Evolutionary conservation across 139 green algal species (phyloP).

Genomic region (Chlorella vulgaris): DNA sequence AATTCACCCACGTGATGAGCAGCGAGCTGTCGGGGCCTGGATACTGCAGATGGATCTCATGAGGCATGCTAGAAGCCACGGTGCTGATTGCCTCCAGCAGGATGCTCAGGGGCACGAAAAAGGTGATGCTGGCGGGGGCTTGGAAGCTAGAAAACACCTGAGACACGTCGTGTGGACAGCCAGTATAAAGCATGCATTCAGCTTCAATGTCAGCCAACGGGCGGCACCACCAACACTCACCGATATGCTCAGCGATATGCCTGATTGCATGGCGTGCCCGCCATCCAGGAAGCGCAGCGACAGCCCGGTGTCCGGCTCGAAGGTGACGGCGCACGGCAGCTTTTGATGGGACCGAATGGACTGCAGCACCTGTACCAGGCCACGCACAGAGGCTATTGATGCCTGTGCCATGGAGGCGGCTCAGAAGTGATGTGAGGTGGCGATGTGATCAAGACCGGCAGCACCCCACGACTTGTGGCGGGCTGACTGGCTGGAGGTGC

Average conservation of each 20-base stretch:
- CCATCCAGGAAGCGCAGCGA: conserved; percentile 18
- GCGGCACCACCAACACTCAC: not conserved
- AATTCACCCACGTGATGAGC: conserved; percentile 26
- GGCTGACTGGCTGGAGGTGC: too few species aligned
- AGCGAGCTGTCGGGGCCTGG: conserved; percentile 27
- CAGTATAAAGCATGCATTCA: not conserved
- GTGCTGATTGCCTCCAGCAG: conserved; percentile 35
- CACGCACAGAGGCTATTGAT: conserved; percentile 3
- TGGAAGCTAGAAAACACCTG: conserved; percentile 32
- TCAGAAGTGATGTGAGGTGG: too few species aligned
- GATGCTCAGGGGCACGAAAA: conserved; percentile 10
- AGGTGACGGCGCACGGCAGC: conserved; percentile 20
- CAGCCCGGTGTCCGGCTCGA: not conserved
- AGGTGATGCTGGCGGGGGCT: not conserved
- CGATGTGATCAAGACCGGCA: not conserved
- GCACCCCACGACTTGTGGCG: too few species aligned
- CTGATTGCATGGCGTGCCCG: conserved; percentile 38
- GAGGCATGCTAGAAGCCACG: conserved; percentile 19
- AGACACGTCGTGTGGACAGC: not conserved
- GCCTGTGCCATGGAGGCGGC: conserved; percentile 2
- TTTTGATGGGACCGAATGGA: conserved; percentile 13
- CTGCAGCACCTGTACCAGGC: conserved; percentile 20
- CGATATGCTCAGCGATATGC: conserved; percentile 31
- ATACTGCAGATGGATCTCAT: conserved; percentile 30
- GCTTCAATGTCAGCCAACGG: not conserved